Percentiles rank a stretch among this genome's conserved stretches.
These are phyloP conservation scores for Ammopiptanthus mongolicus DNA, from an alignment of 306 rosid genomes.

Conservation along the genomic window DNA sequence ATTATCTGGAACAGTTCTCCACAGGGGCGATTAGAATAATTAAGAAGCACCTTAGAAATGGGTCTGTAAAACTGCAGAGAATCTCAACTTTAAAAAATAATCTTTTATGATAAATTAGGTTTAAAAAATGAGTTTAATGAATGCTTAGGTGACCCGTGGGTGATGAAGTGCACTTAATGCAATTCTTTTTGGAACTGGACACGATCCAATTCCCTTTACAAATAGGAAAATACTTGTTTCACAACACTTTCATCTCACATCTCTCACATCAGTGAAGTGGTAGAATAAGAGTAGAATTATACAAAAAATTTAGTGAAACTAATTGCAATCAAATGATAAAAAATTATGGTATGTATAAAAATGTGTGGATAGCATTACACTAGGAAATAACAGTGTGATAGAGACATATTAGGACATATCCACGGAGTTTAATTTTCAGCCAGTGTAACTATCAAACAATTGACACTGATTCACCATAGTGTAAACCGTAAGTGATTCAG, in stretches of 20 bases:
- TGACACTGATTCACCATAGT: not conserved
- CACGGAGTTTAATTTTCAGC: not conserved
- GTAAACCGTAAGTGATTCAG: not conserved
- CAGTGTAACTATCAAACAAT: not conserved
- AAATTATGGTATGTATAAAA: no score
- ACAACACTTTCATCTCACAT: not conserved
- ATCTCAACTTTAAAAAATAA: no score
- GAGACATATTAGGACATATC: not conserved
- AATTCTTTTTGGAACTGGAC: not conserved
- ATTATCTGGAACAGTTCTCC: slow-evolving; percentile 29
- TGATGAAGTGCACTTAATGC: not conserved
- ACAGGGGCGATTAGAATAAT: slow-evolving; percentile 13
- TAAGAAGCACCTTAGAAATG: slow-evolving; percentile 5
- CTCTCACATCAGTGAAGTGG: not conserved
- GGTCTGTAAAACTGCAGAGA: no score
- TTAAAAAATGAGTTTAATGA: not conserved
- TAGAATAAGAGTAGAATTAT: not conserved
- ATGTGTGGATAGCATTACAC: no score
- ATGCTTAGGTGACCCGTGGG: not conserved
- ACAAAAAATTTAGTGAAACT: no score
- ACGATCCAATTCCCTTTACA: no score
- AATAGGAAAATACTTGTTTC: not conserved
- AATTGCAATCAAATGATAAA: not conserved
- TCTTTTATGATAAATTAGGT: no score
- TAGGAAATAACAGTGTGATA: not conserved